Evolutionary conservation across 1,284 basidiomycete genomes (phyloP), one percentile per base, ranked within the genome.

Genomic region (Athelia sp.): DNA sequence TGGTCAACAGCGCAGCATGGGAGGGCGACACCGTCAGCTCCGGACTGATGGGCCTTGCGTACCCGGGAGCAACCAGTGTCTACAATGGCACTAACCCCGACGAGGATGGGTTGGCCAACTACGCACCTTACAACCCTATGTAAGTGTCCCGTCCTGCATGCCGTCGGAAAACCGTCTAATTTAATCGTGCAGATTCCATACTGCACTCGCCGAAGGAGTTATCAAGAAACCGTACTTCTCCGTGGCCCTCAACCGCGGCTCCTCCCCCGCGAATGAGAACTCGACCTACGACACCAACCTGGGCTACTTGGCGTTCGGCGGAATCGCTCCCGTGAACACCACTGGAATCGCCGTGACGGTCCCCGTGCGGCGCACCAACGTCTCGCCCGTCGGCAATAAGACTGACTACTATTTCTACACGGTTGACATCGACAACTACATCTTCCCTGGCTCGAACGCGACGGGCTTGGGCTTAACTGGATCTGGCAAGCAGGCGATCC

Each of bases 1-100:
- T 62, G 2, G 59, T 59, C 0, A 57, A 38, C 18, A 49, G 52
- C 1, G 56, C 60, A 10, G 59, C 59, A 3, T 63, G 60, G 60
- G 40, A 54, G 8, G 62, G 62, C 2, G 59, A 61, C 34, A 55
- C 58, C 1, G 48, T 61, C 23, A 58, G 56, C 32, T 52, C 55
- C 32, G 32, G 11, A 34, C 48, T 63, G 1, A 57, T 62, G 9
- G 57, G 57, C 6, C 51, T 58, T 17, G 56, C 56, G 13, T 58
- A 50, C 19, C 56, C 57, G n/a, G 51, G 46, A 3, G 38, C 57
- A n/a, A 58, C 57, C 11, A 51, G 47, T 23, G 56, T 55, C 6
- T 58, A 47, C 48, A 53, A 52, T 35, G 55, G 55, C 15, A 51
- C 50, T 2, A 46, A 58, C 36, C 57, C 57, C 1, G 38, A 51